These are phyloP conservation scores for Schoenoplectus triqueter DNA, from an alignment of 202 grass and related monocot genomes.

Conservation along the genomic window DNA sequence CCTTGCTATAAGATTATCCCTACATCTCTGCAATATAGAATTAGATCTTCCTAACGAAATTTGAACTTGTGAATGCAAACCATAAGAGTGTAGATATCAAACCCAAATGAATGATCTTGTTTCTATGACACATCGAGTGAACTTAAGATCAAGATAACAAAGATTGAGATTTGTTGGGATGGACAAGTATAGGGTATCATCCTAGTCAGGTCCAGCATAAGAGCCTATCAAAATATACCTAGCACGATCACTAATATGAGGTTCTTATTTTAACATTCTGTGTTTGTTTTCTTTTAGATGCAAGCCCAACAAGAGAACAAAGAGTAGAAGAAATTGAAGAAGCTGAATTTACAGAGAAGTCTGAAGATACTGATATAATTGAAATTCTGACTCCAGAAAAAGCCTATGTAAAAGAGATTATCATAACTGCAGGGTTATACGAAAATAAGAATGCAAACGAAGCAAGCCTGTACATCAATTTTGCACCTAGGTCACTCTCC, in stretches of 20 bases:
- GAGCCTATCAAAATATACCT: neutral
- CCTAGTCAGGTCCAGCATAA: neutral
- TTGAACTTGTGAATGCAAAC: neutral
- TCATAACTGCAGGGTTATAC: constrained; percentile 58
- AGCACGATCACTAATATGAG: neutral
- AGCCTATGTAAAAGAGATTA: constrained; percentile 57
- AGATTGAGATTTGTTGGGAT: neutral
- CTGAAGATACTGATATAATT: constrained; percentile 35
- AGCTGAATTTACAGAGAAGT: constrained; percentile 27
- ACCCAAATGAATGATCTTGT: neutral
- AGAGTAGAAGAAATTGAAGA: constrained; percentile 40
- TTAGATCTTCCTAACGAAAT: neutral
- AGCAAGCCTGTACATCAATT: constrained; percentile 40
- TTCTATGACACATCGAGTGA: neutral
- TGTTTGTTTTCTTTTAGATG: constrained; percentile 28
- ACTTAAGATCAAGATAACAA: neutral
- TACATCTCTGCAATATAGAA: neutral
- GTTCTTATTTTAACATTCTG: neutral
- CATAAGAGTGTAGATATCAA: neutral
- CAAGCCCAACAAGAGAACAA: constrained; percentile 25
- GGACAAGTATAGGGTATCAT: neutral
- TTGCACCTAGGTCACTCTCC: constrained; percentile 46
- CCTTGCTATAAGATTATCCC: neutral
- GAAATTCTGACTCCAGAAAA: constrained; percentile 42
- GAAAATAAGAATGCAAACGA: constrained; percentile 41